A percentile compares a stretch with the other conserved stretches of the same genome.
These are phyloP conservation scores for Boletus huronensis DNA, from an alignment of 768 basidiomycete genomes.

Conservation along the genomic window DNA sequence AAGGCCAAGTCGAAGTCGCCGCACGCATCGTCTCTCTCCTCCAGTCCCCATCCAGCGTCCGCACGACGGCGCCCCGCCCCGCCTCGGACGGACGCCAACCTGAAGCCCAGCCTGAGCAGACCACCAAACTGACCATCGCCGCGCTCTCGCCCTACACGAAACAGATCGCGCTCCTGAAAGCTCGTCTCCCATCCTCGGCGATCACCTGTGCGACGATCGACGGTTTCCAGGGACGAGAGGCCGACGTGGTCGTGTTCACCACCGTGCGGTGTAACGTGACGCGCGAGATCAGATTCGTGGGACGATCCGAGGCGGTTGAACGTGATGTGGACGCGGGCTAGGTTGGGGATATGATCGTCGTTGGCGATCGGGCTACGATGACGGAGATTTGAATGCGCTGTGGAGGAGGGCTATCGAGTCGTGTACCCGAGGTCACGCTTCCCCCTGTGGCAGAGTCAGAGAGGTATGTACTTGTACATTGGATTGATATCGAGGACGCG, in stretches of 20 bases:
- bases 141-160: constrained; percentile 57
- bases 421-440: constrained; percentile 28
- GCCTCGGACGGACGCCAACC: neutral
- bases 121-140: constrained; percentile 11
- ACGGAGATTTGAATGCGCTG: constrained; percentile 35
- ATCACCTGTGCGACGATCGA: constrained; percentile 26
- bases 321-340: constrained; percentile 69
- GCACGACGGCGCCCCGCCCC: neutral
- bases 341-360: constrained; percentile 53
- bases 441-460: constrained; percentile 5
- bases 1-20: constrained; percentile 53
- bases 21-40: constrained; percentile 46
- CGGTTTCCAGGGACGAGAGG: constrained; percentile 66
- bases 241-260: constrained; percentile 63
- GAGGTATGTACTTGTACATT: no score
- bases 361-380: constrained; percentile 57
- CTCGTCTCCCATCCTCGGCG: constrained; percentile 28
- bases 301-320: constrained; percentile 52
- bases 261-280: constrained; percentile 59
- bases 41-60: constrained; percentile 5
- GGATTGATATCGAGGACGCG: no score
- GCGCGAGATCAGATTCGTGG: constrained; percentile 62
- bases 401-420: constrained; percentile 50
- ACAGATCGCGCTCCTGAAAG: constrained; percentile 47
- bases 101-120: no score